Percentiles rank a stretch among this genome's conserved stretches.
Conservation (phyloP, 208 protist genomes). For the Trypanosoma platydactyli region DNA sequence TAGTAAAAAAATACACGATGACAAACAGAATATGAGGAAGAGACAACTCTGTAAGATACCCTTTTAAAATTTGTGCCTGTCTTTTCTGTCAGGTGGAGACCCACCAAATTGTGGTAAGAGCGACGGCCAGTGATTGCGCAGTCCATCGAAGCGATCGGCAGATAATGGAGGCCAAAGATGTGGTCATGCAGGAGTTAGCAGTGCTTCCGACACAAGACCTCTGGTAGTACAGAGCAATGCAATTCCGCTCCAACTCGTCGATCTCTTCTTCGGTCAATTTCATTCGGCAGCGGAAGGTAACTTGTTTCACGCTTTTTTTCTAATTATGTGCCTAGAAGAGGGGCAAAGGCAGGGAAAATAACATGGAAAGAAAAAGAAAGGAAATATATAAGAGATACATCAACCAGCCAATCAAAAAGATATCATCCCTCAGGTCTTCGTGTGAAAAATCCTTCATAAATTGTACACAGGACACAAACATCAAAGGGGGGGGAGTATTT, state of each 20-base stretch:
- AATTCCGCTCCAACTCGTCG: conserved; percentile 29
- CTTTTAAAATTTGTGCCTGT: not conserved
- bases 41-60: not conserved
- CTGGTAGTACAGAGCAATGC: conserved; percentile 25
- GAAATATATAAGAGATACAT: not conserved
- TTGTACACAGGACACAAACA: not conserved
- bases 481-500: too few relatives aligned
- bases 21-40: conserved; percentile 12
- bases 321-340: too few relatives aligned
- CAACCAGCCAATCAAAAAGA: too few relatives aligned
- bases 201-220: not conserved
- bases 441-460: too few relatives aligned
- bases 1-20: conserved; percentile 11
- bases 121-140: conserved; percentile 16
- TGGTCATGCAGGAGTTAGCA: not conserved
- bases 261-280: conserved; percentile 29
- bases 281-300: conserved; percentile 10
- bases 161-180: conserved; percentile 8
- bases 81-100: conserved; percentile 8
- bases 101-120: conserved; percentile 26
- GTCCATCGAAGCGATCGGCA: conserved; percentile 20
- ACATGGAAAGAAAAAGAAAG: not conserved
- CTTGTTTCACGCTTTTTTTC: not conserved
- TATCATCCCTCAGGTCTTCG: too few relatives aligned
- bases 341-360: too few relatives aligned